Conservation (phyloP, 1,284 basidiomycete genomes). For the Trametes pubescens region DNA sequence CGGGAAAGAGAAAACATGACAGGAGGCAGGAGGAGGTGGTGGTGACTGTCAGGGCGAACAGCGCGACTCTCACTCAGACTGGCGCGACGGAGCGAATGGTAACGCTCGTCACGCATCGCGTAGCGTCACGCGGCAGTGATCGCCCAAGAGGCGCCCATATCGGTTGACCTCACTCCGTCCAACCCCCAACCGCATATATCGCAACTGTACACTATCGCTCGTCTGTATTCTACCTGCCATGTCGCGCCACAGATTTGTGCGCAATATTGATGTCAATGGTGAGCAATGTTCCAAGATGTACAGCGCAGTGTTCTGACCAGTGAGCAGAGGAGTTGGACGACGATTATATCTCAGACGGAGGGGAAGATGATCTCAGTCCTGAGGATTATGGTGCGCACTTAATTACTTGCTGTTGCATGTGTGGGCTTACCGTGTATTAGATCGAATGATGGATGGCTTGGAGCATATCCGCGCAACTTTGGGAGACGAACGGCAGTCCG, state of each 20-base stretch:
- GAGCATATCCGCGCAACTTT: slow-evolving; percentile 73
- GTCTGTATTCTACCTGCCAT: slow-evolving; percentile 49
- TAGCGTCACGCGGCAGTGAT: slow-evolving; percentile 22
- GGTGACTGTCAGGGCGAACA: not conserved
- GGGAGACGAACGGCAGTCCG: slow-evolving; percentile 70
- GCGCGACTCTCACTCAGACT: not conserved
- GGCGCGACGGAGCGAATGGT: slow-evolving; percentile 5
- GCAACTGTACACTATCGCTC: slow-evolving; percentile 20
- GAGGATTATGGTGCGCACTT: slow-evolving; percentile 67
- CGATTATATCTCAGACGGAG: slow-evolving; percentile 73
- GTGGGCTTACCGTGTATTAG: slow-evolving; percentile 50
- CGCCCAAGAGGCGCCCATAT: slow-evolving; percentile 9
- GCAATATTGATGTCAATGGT: slow-evolving; percentile 92
- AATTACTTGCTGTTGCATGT: not conserved
- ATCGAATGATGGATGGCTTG: slow-evolving; percentile 75
- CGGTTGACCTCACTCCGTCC: slow-evolving; percentile 23
- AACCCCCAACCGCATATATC: slow-evolving; percentile 4
- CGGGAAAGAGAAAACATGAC: slow-evolving; percentile 61
- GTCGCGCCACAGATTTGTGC: slow-evolving; percentile 91
- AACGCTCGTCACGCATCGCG: slow-evolving; percentile 20
- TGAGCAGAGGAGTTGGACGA: slow-evolving; percentile 78
- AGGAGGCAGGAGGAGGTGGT: not conserved
- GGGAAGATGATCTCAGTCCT: slow-evolving; percentile 73
- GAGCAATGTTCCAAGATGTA: slow-evolving; percentile 29
- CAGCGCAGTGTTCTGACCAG: slow-evolving; percentile 3